These are phyloP conservation scores for Penicillium sclerotiorum DNA, from an alignment of 2,329 filamentous ascomycete species.

Conservation along the genomic window DNA sequence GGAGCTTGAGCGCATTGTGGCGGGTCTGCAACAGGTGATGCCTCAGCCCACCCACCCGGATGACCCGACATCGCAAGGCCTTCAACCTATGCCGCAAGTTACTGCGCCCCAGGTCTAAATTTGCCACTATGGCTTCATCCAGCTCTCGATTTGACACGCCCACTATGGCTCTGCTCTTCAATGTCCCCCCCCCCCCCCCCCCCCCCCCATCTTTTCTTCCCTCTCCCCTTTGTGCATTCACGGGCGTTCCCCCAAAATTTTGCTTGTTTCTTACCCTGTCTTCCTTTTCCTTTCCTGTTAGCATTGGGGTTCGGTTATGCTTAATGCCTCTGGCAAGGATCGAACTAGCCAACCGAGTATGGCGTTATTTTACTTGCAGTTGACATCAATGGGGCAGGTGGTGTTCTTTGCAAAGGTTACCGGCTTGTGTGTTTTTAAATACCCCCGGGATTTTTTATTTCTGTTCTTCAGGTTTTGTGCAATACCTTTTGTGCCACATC, in stretches of 20 bases:
- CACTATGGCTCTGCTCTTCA: not conserved
- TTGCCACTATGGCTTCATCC: not conserved
- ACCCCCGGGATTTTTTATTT: constrained; percentile 39
- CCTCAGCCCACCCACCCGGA: constrained; percentile 30
- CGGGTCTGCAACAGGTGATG: constrained; percentile 40
- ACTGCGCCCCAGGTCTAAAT: constrained; percentile 20
- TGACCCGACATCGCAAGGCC: constrained; percentile 15
- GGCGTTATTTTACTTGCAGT: constrained; percentile 37
- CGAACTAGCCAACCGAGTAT: constrained; percentile 19
- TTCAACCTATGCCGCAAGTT: constrained; percentile 16
- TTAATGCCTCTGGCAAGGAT: constrained; percentile 3
- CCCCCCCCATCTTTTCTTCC: constrained; percentile 4
- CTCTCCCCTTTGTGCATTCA: constrained; percentile 32
- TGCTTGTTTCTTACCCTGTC: constrained; percentile 20
- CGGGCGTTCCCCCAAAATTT: constrained; percentile 32
- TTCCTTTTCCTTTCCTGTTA: constrained; percentile 6
- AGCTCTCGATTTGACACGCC: not conserved
- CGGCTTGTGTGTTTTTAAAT: constrained; percentile 36
- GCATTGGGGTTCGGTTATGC: constrained; percentile 19
- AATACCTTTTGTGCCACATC: constrained; percentile 2
- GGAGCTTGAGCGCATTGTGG: constrained; percentile 44
- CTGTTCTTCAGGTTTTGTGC: constrained; percentile 12
- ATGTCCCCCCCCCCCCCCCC: not conserved
- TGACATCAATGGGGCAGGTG: constrained; percentile 31
- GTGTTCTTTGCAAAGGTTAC: constrained; percentile 33